These are phyloP conservation scores for Aspergillus bertholletiae DNA, from an alignment of 495 filamentous ascomycete genomes.

Conservation along the genomic window DNA sequence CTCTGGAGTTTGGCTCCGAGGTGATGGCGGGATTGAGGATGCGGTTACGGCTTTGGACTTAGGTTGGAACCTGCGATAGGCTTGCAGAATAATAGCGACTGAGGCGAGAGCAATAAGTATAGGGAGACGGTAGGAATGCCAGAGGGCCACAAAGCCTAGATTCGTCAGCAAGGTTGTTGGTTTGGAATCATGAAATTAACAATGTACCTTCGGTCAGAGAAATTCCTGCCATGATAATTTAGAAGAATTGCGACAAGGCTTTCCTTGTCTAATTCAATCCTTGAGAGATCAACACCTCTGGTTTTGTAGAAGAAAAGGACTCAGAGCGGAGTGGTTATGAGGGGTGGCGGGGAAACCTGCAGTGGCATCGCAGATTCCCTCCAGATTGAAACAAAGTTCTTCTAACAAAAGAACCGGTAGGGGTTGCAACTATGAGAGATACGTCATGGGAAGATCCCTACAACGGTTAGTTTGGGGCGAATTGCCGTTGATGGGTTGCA, in stretches of 20 bases:
- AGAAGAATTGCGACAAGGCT: not conserved
- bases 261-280: not conserved
- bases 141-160: slow-evolving; percentile 31
- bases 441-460: not conserved
- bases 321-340: slow-evolving; percentile 2
- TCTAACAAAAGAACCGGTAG: no score
- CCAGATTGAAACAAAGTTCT: not conserved
- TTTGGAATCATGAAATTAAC: not conserved
- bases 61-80: slow-evolving; percentile 21
- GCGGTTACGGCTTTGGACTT: slow-evolving; percentile 27
- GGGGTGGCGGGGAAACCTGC: slow-evolving; percentile 1
- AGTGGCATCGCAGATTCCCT: slow-evolving; percentile 6
- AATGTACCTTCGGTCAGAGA: slow-evolving; percentile 4
- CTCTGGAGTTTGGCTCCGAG: slow-evolving; percentile 29
- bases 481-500: not conserved
- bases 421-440: not conserved
- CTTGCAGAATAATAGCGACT: slow-evolving; percentile 22
- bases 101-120: slow-evolving; percentile 28
- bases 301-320: not conserved
- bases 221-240: not conserved
- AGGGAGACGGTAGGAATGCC: slow-evolving; percentile 40
- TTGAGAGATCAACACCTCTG: not conserved
- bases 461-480: not conserved
- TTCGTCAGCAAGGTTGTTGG: not conserved
- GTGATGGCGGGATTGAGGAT: slow-evolving; percentile 33